Conservation (phyloP, 768 basidiomycete species). For the Russula emetica region DNA sequence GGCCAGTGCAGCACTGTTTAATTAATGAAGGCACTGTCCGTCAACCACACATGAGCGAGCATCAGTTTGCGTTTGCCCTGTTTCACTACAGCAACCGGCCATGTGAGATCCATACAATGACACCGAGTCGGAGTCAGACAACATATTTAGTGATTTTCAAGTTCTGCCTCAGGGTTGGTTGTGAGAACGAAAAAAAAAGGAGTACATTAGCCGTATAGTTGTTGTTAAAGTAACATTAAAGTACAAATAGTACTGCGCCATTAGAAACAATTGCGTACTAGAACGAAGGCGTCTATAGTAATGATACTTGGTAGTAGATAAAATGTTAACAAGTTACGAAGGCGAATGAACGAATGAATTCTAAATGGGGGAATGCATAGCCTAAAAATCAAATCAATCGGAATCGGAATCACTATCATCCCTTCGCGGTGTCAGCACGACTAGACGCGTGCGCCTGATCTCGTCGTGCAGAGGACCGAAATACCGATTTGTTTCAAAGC, state of each 20-base stretch:
- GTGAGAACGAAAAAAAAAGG: background rate
- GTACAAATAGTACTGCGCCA: background rate
- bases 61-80: background rate
- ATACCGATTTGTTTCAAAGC: slow-evolving; percentile 47
- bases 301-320: background rate
- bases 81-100: background rate
- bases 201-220: background rate
- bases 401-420: slow-evolving; percentile 25
- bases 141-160: no score
- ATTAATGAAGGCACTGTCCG: background rate
- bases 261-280: background rate
- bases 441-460: slow-evolving; percentile 33
- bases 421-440: slow-evolving; percentile 31
- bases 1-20: background rate
- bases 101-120: background rate
- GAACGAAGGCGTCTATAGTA: background rate
- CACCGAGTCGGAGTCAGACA: no score
- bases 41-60: background rate
- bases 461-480: slow-evolving; percentile 35
- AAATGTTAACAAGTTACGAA: background rate
- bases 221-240: background rate
- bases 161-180: no score
- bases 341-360: background rate
- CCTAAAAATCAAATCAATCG: slow-evolving; percentile 5
- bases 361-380: background rate